Conservation (phyloP, 306 rosid genomes). For the Vigna reflexopilosa region DNA sequence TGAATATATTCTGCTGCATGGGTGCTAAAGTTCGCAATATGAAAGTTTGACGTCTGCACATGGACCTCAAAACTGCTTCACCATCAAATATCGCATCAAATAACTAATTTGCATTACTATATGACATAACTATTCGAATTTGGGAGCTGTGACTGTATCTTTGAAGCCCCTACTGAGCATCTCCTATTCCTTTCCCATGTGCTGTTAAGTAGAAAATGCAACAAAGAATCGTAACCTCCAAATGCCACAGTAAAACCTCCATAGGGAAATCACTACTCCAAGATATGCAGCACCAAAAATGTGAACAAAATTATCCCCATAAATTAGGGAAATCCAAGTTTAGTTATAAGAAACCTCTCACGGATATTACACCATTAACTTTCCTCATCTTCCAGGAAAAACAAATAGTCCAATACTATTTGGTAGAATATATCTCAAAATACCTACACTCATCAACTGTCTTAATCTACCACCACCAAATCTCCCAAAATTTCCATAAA, state of each 20-base stretch:
- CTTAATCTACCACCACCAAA: neutral
- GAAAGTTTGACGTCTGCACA: neutral
- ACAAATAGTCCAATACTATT: constrained; percentile 10
- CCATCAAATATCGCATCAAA: neutral
- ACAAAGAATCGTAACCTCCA: constrained; percentile 8
- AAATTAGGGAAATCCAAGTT: neutral
- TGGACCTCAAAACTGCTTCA: neutral
- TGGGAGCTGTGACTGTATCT: neutral
- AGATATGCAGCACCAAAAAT: neutral
- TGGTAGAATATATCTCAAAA: neutral
- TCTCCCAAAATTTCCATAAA: neutral
- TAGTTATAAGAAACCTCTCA: neutral
- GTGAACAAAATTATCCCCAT: neutral
- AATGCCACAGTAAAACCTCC: neutral
- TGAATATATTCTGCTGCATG: neutral
- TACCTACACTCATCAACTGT: neutral
- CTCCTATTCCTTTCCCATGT: neutral
- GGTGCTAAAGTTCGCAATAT: neutral
- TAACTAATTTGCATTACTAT: neutral
- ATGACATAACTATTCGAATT: neutral
- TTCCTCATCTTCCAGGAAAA: neutral
- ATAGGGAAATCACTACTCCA: neutral
- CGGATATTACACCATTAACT: neutral
- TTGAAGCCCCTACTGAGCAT: constrained; percentile 6
- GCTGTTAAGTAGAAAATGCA: neutral